Evolutionary conservation across 345 rosid genomes (phyloP).

Genomic region (Viola odorata): DNA sequence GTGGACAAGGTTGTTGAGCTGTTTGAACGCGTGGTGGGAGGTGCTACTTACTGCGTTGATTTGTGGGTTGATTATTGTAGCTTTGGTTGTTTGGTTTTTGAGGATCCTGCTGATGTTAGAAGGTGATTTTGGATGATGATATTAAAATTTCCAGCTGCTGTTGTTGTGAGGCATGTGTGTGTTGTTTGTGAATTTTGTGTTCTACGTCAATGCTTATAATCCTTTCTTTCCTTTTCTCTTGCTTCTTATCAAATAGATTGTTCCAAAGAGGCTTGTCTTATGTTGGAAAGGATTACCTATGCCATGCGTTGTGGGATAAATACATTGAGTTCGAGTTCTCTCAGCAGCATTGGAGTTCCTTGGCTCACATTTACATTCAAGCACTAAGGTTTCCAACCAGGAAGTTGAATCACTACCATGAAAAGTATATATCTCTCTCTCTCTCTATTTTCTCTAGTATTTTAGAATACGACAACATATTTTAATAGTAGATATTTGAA

Average conservation of each 20-base stretch:
- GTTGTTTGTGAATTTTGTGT: too few relatives aligned
- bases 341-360: conserved; percentile 56
- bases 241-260: conserved; percentile 40
- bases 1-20: conserved; percentile 55
- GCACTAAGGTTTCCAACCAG: conserved; percentile 68
- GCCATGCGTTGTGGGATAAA: conserved; percentile 74
- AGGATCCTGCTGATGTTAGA: conserved; percentile 63
- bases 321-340: conserved; percentile 60
- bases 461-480: neutral
- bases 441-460: conserved; percentile 43
- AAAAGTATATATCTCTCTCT: conserved; percentile 40
- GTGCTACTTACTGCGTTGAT: conserved; percentile 65
- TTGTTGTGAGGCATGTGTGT: too few relatives aligned
- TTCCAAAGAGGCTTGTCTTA: conserved; percentile 68
- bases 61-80: conserved; percentile 75
- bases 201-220: neutral
- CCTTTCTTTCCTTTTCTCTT: neutral
- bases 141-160: too few relatives aligned
- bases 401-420: conserved; percentile 57
- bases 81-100: conserved; percentile 47
- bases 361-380: conserved; percentile 62
- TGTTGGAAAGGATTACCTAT: conserved; percentile 80
- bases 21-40: conserved; percentile 63
- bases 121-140: conserved; percentile 40
- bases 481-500: too few relatives aligned